Evolutionary conservation across 441 rosid genomes (phyloP), one percentile per base, ranked within the genome.

Genomic region (Populus hybrid): DNA sequence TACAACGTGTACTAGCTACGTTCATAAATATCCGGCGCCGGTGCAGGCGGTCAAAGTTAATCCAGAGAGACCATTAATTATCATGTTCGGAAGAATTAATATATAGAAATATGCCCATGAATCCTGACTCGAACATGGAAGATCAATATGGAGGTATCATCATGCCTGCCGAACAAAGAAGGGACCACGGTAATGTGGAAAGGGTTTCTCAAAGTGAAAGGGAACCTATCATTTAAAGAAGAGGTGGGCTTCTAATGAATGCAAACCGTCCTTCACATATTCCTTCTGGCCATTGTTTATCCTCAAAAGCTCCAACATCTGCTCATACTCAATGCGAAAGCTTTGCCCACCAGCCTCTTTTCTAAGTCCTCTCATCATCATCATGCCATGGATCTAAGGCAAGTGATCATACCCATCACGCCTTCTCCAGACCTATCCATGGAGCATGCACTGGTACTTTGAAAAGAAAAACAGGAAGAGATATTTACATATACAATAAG

Each of bases 101-200:
- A 28, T 20, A 23, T 12, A 12, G 24, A 31, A 14, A 9, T 0
- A 24, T 9, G 26, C 24, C 59, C 14, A 64, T 23, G 28, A 64
- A 28, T 20, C 38, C 23, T 18, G 26, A 26, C 63, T 21, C 77
- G 61, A 56, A 56, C n/a, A 29, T 9, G 33, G 12, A 65, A 1
- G 24, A 64, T n/a, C n/a, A n/a, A 29, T 63, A 65, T 56, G 45
- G 8, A 65, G 35, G 26, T 33, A 68, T 20, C 72, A 31, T 33
- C 50, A 64, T 61, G 24, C 14, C 68, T 81, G 74, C 73, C 74
- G 31, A 50, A 21, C 76, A 78, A 76, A 68, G 75, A 70, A 69
- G 84, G 86, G 90, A 65, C 83, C 88, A 82, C 69, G 2, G 59
- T 24, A 71, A 23, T 50, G 80, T 29, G 67, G 67, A 26, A 76